Base-by-base conservation (phyloP, 2,329 filamentous ascomycete species). In the Alternaria infectoria region DNA sequence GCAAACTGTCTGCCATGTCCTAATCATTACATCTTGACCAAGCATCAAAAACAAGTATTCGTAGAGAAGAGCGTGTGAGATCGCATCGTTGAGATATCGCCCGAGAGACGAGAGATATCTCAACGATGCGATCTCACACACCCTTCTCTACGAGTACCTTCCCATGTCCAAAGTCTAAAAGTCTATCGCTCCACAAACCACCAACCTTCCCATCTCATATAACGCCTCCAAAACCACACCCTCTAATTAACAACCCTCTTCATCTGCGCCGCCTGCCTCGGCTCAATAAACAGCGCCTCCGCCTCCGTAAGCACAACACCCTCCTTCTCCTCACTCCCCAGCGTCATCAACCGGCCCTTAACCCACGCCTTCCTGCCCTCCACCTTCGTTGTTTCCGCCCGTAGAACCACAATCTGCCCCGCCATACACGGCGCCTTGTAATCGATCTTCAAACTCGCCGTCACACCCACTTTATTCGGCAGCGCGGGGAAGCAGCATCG, bases 291-390 rank as follows among this genome's bases (percentile, higher is more conserved):
- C 70, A 99, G 81, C 3, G 91, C 93, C 76, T 91, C 91, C 0
- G 93, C 95, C 81, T 96, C 92, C 8, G 91, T 93, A 62, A 97
- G 79, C 51, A 94, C 86, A 15, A 86, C 88, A 10, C 56, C 49
- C 32, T 88, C 84, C 70, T 83, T 83, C 25, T 85, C 82, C 62
- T 69, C 92, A 69, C 50, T 46, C 6, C 93, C 80, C 64, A 98
- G 81, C 59, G 92, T 90, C 86, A 97, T 93, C 72, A 98, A 90
- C 70, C 88, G 87, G 2, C 93, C 96, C 81, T 92, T 90, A 1
- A 97, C 93, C 93, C 93, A 97, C 12, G 93, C 95, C 83, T 98
- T 98, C 66, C 96, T 86, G 1, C 96, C 95, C 77, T 98, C 93
- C 2, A 95, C 91, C 82, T 91, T 94, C 10, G 88, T 90, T 19